Evolutionary conservation across 2,329 filamentous ascomycete species (phyloP).

Genomic region (Cercospora canescens): DNA sequence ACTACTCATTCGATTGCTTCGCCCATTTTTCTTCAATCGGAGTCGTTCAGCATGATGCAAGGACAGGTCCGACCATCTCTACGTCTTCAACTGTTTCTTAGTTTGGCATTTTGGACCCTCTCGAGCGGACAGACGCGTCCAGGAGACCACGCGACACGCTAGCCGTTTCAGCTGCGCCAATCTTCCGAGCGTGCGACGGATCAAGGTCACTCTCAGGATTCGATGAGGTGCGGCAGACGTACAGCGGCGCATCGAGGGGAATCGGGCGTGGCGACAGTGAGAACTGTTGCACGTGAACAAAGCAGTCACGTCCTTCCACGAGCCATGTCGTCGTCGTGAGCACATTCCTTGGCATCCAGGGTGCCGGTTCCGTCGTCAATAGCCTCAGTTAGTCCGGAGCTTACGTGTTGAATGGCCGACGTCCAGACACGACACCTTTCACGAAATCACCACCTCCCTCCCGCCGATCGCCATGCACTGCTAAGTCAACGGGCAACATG

Average conservation of each 20-base stretch:
- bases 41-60: not conserved
- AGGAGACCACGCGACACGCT: conserved; percentile 3
- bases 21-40: not conserved
- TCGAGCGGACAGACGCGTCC: not conserved
- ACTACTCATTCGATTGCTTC: not conserved
- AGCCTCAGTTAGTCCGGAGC: conserved; percentile 2
- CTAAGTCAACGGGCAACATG: conserved; percentile 24
- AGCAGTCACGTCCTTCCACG: not conserved
- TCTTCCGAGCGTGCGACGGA: not conserved
- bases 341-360: not conserved
- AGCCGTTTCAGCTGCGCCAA: not conserved
- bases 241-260: no score
- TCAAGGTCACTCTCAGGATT: not conserved
- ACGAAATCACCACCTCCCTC: not conserved
- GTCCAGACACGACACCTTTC: conserved; percentile 1
- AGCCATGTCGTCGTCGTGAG: not conserved
- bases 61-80: not conserved
- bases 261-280: not conserved
- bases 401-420: conserved; percentile 2
- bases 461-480: conserved; percentile 10
- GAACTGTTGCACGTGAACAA: not conserved
- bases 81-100: not conserved
- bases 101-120: not conserved
- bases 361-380: conserved; percentile 5
- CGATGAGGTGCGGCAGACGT: not conserved